Evolutionary conservation across 495 filamentous ascomycete genomes (phyloP).

Genomic region (Symbiotaphrina buchneri): DNA sequence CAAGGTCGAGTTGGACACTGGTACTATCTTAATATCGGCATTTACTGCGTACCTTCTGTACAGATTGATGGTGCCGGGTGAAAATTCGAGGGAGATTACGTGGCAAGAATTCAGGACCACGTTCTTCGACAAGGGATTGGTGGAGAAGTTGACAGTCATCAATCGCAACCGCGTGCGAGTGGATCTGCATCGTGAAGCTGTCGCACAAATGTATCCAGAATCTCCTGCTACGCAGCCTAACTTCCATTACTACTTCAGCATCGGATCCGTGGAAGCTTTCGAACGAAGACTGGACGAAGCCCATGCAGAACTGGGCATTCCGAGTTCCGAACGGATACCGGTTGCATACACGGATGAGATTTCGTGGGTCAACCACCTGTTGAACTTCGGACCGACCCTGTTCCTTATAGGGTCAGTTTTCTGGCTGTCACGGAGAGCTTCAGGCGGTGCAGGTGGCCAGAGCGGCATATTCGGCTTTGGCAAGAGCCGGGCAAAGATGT

Average conservation of each 20-base stretch:
- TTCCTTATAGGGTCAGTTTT: constrained; percentile 62
- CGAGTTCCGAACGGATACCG: constrained; percentile 65
- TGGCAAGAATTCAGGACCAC: constrained; percentile 90
- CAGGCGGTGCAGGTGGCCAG: constrained; percentile 37
- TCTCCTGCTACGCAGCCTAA: constrained; percentile 43
- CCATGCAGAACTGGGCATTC: constrained; percentile 69
- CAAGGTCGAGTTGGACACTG: constrained; percentile 31
- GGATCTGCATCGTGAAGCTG: constrained; percentile 64
- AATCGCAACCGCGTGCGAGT: constrained; percentile 55
- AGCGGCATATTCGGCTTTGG: constrained; percentile 85
- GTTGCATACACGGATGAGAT: constrained; percentile 68
- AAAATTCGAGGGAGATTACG: constrained; percentile 62
- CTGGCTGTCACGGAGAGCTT: constrained; percentile 45
- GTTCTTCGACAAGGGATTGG: constrained; percentile 86
- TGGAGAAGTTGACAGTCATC: constrained; percentile 74
- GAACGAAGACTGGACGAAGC: constrained; percentile 72
- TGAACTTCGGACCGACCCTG: constrained; percentile 71
- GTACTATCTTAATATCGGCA: constrained; percentile 26
- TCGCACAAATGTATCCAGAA: constrained; percentile 58
- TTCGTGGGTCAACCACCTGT: constrained; percentile 34
- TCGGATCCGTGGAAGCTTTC: constrained; percentile 84
- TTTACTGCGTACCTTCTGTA: constrained; percentile 41
- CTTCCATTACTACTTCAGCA: constrained; percentile 82
- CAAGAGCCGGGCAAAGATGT: constrained; percentile 84
- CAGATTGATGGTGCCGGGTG: constrained; percentile 35